Conservation (phyloP, 116 monocot genomes). For the Papilionanthe hybrid region DNA sequence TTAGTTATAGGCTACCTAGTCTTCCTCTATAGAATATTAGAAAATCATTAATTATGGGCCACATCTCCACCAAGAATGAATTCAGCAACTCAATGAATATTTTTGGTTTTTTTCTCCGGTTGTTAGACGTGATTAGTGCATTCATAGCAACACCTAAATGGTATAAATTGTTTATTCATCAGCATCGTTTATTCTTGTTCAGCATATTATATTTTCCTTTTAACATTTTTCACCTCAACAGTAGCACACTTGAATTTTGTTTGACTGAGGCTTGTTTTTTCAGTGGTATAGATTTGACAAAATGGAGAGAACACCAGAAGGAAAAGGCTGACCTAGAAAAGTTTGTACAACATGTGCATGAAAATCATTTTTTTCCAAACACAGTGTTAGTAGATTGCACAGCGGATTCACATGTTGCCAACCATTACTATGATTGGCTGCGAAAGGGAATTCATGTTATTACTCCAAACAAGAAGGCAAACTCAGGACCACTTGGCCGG, state of each 20-base stretch:
- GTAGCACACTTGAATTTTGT: neutral
- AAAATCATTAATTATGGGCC: neutral
- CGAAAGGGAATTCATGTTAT: conserved; percentile 90
- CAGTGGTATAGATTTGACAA: conserved; percentile 84
- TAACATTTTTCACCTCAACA: neutral
- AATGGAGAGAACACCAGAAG: conserved; percentile 65
- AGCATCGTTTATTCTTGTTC: neutral
- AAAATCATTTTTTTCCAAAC: conserved; percentile 88
- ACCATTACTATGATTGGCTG: conserved; percentile 82
- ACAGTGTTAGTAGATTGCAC: conserved; percentile 93
- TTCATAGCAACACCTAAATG: neutral
- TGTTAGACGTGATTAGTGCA: neutral
- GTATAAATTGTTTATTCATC: neutral
- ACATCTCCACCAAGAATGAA: neutral
- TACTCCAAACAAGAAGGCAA: conserved; percentile 98
- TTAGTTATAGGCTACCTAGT: neutral
- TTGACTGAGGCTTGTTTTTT: conserved; percentile 12
- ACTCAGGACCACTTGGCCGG: conserved; percentile 92
- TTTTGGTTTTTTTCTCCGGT: no score
- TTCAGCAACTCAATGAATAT: no score
- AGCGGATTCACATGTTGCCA: conserved; percentile 76
- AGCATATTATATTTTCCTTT: neutral
- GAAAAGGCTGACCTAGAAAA: conserved; percentile 63
- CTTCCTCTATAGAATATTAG: neutral
- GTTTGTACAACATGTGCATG: conserved; percentile 69